Conservation (phyloP, 1,284 basidiomycete genomes). For the Pseudozyma pruni region DNA sequence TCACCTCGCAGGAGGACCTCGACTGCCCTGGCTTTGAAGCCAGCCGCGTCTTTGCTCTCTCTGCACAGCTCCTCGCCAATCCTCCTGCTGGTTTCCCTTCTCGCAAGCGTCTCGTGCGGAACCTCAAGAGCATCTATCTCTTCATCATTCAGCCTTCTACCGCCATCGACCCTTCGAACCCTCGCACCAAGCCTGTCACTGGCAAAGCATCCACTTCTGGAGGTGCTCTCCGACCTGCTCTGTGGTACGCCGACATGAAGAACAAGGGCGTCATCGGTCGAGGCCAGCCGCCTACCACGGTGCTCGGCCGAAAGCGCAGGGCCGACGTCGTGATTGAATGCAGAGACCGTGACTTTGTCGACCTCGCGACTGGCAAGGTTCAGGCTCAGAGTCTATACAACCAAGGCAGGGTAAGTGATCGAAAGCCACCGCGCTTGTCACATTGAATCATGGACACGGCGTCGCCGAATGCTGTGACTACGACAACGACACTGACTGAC, state of each 20-base stretch:
- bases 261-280: conserved; percentile 47
- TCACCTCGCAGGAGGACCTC: conserved; percentile 47
- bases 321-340: conserved; percentile 64
- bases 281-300: conserved; percentile 57
- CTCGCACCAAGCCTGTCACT: conserved; percentile 52
- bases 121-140: conserved; percentile 59
- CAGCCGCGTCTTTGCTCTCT: conserved; percentile 60
- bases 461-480: neutral
- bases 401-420: conserved; percentile 47
- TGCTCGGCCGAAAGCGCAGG: conserved; percentile 58
- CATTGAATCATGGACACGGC: neutral
- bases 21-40: conserved; percentile 59
- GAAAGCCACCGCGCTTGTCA: no score
- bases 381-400: conserved; percentile 58
- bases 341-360: conserved; percentile 59
- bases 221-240: conserved; percentile 58
- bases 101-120: conserved; percentile 51
- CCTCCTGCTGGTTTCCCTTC: conserved; percentile 55
- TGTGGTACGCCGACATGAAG: conserved; percentile 60
- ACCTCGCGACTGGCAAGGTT: conserved; percentile 61
- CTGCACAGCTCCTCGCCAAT: conserved; percentile 48
- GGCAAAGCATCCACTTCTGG: conserved; percentile 42
- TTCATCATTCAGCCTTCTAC: conserved; percentile 60
- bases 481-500: no score
- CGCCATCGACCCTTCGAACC: conserved; percentile 57